Base-by-base conservation (phyloP, 2,329 filamentous ascomycete genomes). In the Trichocomaceae sp. region DNA sequence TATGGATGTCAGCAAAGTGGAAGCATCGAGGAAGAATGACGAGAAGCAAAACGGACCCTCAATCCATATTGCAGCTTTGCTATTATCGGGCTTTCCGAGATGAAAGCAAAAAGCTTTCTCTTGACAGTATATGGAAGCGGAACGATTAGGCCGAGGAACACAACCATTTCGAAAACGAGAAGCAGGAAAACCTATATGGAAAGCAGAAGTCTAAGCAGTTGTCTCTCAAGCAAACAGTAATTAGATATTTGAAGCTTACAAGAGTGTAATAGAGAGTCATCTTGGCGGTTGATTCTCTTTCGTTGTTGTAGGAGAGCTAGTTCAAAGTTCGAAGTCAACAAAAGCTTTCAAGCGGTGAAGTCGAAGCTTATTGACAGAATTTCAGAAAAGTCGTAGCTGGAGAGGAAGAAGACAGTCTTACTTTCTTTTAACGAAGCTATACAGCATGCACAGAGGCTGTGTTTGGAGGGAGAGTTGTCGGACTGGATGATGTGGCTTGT, bases 61-160 rank as follows among this genome's bases (percentile, higher is more conserved):
- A 99, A 81, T 66, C 90, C 92, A 78, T 99, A 96, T 79, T 97
- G 92, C 61, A 97, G 72, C 73, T 97, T 96, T 41, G 91, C 93
- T 57, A 99, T 82, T 46, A 86, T 67, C 4, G 83, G 87, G 69
- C 86, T 95, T 69, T 92, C 89, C 52, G 91, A 96, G 69, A 99
- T 91, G 83, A 99, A 99, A 65, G 87, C 90, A 71, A 96, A 96
- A 69, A 96, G 83, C 77, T 83, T 89, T 69, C 90, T 85, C 75
- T 89, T 90, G 71, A 88, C 74, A 61, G 81, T 84, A 77, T 95
- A 96, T 46, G 93, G 93, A 65, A 97, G 82, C 22, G 93, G 93
- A 54, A 99, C 71, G 74, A 79, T 77, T 61, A 79, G 73, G 59
- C 70, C 69, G 61, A 76, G 64, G 61, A 79, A 79, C 58, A 79